These are phyloP conservation scores for Galerina marginata DNA, from an alignment of 768 basidiomycete species.

Conservation along the genomic window DNA sequence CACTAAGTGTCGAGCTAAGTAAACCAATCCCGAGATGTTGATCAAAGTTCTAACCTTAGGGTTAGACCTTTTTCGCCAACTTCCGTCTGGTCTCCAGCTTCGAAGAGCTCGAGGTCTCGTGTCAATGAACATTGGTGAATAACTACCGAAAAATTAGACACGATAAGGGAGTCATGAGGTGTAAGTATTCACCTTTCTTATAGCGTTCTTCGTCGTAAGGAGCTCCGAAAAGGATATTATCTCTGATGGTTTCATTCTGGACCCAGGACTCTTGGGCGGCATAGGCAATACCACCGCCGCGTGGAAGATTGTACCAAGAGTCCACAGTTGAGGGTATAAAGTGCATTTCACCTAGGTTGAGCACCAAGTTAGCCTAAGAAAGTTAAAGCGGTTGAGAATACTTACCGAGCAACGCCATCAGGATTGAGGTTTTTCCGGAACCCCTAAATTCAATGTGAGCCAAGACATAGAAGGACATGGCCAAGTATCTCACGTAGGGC, in stretches of 20 bases:
- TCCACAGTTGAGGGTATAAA: slow-evolving; percentile 54
- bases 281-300: slow-evolving; percentile 73
- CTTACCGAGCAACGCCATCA: slow-evolving; percentile 69
- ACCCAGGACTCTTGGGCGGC: slow-evolving; percentile 89
- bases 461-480: background rate
- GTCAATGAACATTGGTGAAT: slow-evolving; percentile 76
- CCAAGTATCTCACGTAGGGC: slow-evolving; percentile 45
- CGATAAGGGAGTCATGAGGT: background rate
- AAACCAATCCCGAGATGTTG: background rate
- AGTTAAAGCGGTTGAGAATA: background rate
- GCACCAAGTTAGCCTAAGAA: background rate
- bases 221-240: slow-evolving; percentile 84
- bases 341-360: slow-evolving; percentile 63
- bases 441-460: slow-evolving; percentile 28
- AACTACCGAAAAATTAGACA: slow-evolving; percentile 35
- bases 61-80: slow-evolving; percentile 73
- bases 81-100: slow-evolving; percentile 70
- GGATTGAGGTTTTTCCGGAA: slow-evolving; percentile 66
- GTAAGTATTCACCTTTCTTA: slow-evolving; percentile 46
- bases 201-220: slow-evolving; percentile 80
- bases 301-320: slow-evolving; percentile 74
- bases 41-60: slow-evolving; percentile 27
- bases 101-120: slow-evolving; percentile 68
- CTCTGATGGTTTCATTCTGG: slow-evolving; percentile 78
- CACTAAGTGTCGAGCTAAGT: slow-evolving; percentile 28